phyloP scores from a whole-genome alignment of 352 stramenopile species.

The Globisporangium cederbergense region DNA sequence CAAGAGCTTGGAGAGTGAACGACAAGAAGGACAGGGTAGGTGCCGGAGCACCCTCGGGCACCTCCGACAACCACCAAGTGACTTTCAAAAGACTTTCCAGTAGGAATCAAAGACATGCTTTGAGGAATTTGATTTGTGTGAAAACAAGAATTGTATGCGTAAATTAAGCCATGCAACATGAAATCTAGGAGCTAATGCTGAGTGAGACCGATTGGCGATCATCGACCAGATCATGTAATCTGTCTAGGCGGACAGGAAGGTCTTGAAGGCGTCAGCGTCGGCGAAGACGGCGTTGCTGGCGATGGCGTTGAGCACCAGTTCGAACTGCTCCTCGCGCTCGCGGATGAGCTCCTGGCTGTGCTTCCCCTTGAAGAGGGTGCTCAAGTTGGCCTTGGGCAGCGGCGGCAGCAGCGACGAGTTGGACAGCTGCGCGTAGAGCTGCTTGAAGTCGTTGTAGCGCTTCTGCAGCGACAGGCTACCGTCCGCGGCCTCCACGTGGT shows the following conservation, averaged over 20 bases:
- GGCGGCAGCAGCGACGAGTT: slow-evolving; percentile 37
- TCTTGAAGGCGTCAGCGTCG: slow-evolving; percentile 49
- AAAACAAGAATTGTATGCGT: too few relatives aligned
- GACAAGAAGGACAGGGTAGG: too few relatives aligned
- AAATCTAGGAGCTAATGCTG: too few relatives aligned
- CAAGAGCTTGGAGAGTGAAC: too few relatives aligned
- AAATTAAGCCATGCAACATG: too few relatives aligned
- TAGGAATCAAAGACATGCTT: too few relatives aligned
- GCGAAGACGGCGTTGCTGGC: slow-evolving; percentile 40
- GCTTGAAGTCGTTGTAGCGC: slow-evolving; percentile 84
- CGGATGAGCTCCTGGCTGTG: slow-evolving; percentile 59
- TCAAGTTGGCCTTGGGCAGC: slow-evolving; percentile 45
- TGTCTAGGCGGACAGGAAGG: slow-evolving; percentile 30
- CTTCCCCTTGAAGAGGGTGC: slow-evolving; percentile 50
- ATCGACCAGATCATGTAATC: too few relatives aligned
- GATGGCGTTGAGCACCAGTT: slow-evolving; percentile 66
- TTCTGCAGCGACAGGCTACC: slow-evolving; percentile 47
- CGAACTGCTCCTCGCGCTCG: slow-evolving; percentile 59
- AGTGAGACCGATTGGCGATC: too few relatives aligned
- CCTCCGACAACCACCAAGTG: too few relatives aligned
- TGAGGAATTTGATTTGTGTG: too few relatives aligned
- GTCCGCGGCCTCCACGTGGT: slow-evolving; percentile 48
- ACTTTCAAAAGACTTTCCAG: too few relatives aligned
- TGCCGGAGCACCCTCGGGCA: too few relatives aligned
- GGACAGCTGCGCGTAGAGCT: slow-evolving; percentile 42